Conservation (phyloP, 176 grass and related monocot genomes). For the Musa itinerans region DNA sequence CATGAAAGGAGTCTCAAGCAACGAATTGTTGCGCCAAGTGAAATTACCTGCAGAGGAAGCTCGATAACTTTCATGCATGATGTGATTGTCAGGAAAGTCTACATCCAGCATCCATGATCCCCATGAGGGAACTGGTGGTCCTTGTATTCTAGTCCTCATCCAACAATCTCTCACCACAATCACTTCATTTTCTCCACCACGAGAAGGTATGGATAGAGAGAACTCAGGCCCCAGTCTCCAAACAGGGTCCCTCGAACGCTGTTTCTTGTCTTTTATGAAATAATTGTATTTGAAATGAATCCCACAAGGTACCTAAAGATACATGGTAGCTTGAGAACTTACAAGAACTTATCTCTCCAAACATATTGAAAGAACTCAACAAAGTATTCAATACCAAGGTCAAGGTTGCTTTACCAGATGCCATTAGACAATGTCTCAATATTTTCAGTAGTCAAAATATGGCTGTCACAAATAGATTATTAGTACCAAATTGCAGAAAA, state of each 20-base stretch:
- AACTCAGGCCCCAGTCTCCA: slow-evolving; percentile 80
- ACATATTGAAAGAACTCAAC: slow-evolving; percentile 14
- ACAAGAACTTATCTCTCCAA: slow-evolving; percentile 2
- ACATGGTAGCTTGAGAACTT: slow-evolving; percentile 10
- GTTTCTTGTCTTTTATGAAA: slow-evolving; percentile 55
- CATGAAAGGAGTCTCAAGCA: slow-evolving; percentile 21
- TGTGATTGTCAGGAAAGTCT: slow-evolving; percentile 28
- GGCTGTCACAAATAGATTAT: too few species aligned
- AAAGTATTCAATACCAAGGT: not conserved
- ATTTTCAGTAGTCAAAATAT: not conserved
- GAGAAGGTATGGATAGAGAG: slow-evolving; percentile 66
- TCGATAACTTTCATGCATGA: slow-evolving; percentile 19
- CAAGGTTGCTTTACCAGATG: not conserved
- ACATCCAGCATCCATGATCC: slow-evolving; percentile 71
- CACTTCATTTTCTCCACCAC: slow-evolving; percentile 39
- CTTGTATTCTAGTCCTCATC: slow-evolving; percentile 43
- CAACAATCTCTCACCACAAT: slow-evolving; percentile 80
- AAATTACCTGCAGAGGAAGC: slow-evolving; percentile 51
- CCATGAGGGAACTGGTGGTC: slow-evolving; percentile 48
- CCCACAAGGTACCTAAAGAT: slow-evolving; percentile 76
- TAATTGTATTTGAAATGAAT: slow-evolving; percentile 97
- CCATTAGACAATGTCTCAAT: not conserved
- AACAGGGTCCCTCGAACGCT: slow-evolving; percentile 42
- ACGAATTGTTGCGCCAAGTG: slow-evolving; percentile 7
- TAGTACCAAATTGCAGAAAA: not conserved